phyloP scores from a whole-genome alignment of 495 filamentous ascomycete species.

The Margaritispora aquatica region DNA sequence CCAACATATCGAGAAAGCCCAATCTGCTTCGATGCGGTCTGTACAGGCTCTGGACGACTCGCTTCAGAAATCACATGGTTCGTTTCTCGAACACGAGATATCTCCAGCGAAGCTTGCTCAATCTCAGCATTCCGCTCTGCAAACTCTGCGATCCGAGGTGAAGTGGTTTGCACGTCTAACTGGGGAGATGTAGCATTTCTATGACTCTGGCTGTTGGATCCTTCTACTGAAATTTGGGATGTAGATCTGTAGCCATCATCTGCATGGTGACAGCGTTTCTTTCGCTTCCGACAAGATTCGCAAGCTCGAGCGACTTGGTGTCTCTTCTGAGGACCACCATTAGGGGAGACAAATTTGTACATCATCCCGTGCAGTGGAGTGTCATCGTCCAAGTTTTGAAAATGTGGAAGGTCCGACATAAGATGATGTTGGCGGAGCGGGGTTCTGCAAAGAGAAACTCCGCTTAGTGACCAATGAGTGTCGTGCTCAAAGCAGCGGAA shows the following conservation, averaged over 20 bases:
- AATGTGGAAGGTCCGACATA: background rate
- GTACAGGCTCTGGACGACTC: background rate
- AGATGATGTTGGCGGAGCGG: background rate
- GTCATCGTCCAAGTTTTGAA: background rate
- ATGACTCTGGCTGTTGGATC: background rate
- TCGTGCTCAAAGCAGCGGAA: background rate
- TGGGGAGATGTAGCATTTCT: no score
- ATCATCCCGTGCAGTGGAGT: background rate
- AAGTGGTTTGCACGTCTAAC: no score
- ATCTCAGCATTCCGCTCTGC: no score
- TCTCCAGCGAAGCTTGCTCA: no score
- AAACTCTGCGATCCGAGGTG: no score
- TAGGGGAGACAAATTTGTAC: slow-evolving; percentile 36
- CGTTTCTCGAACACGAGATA: background rate
- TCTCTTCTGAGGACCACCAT: slow-evolving; percentile 38
- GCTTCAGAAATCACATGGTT: background rate
- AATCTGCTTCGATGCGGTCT: background rate
- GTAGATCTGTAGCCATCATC: background rate
- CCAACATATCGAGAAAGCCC: slow-evolving; percentile 37
- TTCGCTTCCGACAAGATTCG: slow-evolving; percentile 36
- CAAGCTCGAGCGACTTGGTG: slow-evolving; percentile 44
- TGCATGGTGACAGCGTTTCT: slow-evolving; percentile 23
- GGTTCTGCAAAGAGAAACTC: background rate
- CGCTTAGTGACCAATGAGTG: background rate
- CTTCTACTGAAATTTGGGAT: background rate